phyloP scores from a whole-genome alignment of 2,329 filamentous ascomycete species.

The Chrysosporium queenslandicum region DNA sequence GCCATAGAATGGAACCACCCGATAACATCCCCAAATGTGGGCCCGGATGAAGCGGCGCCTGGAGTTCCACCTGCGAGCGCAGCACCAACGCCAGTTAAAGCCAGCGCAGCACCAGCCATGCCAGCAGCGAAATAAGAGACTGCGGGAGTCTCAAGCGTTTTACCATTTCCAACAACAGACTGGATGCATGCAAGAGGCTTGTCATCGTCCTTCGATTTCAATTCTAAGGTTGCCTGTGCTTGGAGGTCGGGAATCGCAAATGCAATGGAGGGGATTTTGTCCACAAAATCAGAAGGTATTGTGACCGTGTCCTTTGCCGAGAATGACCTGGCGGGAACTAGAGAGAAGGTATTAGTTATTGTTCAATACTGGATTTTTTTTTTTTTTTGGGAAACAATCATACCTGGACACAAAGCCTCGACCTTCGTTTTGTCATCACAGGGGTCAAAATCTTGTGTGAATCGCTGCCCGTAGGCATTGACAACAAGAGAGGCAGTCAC shows the following conservation, averaged over 20 bases:
- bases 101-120: conserved; percentile 72
- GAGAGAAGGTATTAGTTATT: neutral
- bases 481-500: conserved; percentile 68
- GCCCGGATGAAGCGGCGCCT: conserved; percentile 59
- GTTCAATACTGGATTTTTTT: neutral
- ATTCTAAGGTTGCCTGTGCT: conserved; percentile 67
- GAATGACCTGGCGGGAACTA: conserved; percentile 66
- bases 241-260: conserved; percentile 87
- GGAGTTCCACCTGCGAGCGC: conserved; percentile 50
- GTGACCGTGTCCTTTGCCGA: conserved; percentile 59
- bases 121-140: conserved; percentile 77
- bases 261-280: conserved; percentile 73
- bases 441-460: conserved; percentile 71
- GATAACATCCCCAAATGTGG: conserved; percentile 75
- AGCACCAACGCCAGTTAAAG: conserved; percentile 62
- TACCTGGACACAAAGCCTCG: conserved; percentile 69
- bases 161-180: conserved; percentile 75
- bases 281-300: conserved; percentile 61
- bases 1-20: conserved; percentile 90
- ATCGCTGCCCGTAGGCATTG: conserved; percentile 73
- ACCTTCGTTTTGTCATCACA: conserved; percentile 61
- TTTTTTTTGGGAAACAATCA: neutral
- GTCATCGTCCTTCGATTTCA: conserved; percentile 52
- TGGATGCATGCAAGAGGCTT: conserved; percentile 69
- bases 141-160: conserved; percentile 62